A percentile compares a stretch with the other conserved stretches of the same genome.
phyloP scores from a whole-genome alignment of 2,329 filamentous ascomycete species.

The Mycocentrospora acerina region DNA sequence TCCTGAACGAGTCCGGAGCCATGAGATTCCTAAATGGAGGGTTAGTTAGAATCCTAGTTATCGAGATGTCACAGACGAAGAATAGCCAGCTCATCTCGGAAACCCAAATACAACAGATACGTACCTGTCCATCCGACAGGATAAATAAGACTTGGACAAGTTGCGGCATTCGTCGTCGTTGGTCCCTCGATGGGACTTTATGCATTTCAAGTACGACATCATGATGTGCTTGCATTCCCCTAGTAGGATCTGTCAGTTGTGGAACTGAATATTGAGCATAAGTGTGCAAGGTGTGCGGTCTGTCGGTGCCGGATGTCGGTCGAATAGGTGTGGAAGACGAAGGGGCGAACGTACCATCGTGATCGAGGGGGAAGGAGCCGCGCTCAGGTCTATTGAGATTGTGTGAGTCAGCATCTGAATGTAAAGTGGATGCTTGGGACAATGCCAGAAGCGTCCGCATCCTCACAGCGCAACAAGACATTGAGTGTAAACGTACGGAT shows the following conservation, averaged over 20 bases:
- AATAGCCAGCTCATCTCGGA: no score
- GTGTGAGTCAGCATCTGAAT: conserved; percentile 12
- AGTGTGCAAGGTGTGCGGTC: not conserved
- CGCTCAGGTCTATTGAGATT: conserved; percentile 70
- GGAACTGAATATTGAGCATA: conserved; percentile 1
- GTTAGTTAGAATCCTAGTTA: conserved; percentile 19
- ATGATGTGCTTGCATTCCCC: conserved; percentile 94
- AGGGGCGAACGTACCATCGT: conserved; percentile 63
- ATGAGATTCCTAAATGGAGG: conserved; percentile 70
- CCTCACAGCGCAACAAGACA: not conserved
- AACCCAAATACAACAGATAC: no score
- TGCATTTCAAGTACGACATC: conserved; percentile 79
- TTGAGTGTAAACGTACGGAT: conserved; percentile 58
- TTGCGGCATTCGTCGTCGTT: conserved; percentile 85
- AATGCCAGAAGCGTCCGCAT: not conserved
- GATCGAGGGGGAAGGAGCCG: conserved; percentile 94
- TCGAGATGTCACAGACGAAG: no score
- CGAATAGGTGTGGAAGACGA: no score
- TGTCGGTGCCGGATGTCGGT: no score
- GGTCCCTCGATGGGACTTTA: conserved; percentile 78
- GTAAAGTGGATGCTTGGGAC: not conserved
- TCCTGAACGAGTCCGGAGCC: conserved; percentile 93
- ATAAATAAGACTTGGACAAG: conserved; percentile 84
- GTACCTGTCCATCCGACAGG: conserved; percentile 93
- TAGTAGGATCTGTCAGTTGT: conserved; percentile 43